Conservation (phyloP, 495 filamentous ascomycete species). For the Elaphomyces granulatus region DNA sequence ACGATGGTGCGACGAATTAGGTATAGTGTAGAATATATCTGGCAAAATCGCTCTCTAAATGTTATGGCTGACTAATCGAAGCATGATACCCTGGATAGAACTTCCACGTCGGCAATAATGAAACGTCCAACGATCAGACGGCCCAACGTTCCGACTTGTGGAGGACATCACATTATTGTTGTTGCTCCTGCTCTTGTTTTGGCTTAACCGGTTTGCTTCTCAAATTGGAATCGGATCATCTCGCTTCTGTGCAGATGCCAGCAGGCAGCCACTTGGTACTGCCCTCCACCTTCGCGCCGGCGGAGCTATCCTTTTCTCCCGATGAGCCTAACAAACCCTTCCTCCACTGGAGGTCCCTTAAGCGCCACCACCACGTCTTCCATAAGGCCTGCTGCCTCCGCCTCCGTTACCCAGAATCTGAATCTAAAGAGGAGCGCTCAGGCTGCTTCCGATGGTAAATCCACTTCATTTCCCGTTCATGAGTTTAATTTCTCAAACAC, state of each 20-base stretch:
- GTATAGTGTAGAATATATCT: no score
- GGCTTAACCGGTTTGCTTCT: background rate
- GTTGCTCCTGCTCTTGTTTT: no score
- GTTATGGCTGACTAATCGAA: no score
- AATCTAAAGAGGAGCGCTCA: constrained; percentile 59
- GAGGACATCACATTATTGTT: no score
- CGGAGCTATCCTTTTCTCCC: background rate
- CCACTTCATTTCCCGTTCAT: constrained; percentile 10
- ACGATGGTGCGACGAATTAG: no score
- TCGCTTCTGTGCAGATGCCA: background rate
- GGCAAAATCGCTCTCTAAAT: no score
- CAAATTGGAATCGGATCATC: background rate
- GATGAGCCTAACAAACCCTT: constrained; percentile 43
- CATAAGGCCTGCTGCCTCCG: constrained; percentile 21
- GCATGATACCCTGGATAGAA: no score
- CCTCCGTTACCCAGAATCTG: constrained; percentile 38
- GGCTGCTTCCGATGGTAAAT: constrained; percentile 67
- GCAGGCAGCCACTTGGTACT: background rate
- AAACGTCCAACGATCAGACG: no score
- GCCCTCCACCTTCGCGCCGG: background rate
- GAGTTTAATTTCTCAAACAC: constrained; percentile 6
- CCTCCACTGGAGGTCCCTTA: constrained; percentile 34
- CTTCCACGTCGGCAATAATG: no score
- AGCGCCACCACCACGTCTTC: constrained; percentile 24
- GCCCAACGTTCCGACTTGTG: no score